These are phyloP conservation scores for Dysphania ambrosioides DNA, from an alignment of 148 eudicot species.

Conservation along the genomic window DNA sequence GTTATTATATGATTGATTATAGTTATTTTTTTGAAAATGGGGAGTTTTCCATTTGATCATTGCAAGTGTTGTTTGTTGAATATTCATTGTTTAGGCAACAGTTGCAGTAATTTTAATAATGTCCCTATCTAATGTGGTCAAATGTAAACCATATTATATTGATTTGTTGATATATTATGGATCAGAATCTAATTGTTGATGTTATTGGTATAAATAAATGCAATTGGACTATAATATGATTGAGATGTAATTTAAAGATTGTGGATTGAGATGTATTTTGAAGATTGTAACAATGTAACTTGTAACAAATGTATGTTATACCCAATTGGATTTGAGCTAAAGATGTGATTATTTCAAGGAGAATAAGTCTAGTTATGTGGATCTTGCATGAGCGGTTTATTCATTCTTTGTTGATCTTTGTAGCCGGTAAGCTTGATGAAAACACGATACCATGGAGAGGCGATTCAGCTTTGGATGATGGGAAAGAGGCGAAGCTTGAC, in stretches of 20 bases:
- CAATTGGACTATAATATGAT: not conserved
- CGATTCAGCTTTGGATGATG: constrained; percentile 76
- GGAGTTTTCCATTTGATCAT: not conserved
- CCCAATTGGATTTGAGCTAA: not conserved
- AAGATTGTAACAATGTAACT: no score
- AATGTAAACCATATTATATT: not conserved
- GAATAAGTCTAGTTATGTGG: not conserved
- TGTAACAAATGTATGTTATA: not conserved
- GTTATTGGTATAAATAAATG: not conserved
- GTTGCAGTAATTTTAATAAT: no score
- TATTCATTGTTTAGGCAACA: not conserved
- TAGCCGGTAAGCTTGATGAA: constrained; percentile 85
- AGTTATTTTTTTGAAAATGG: no score
- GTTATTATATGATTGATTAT: not conserved
- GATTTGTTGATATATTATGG: not conserved
- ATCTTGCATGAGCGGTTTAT: not conserved
- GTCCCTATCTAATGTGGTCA: no score
- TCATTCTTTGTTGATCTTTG: constrained; percentile 29
- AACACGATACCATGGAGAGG: constrained; percentile 87
- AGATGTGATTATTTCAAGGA: not conserved
- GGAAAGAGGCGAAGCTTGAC: constrained; percentile 61
- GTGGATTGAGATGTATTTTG: no score
- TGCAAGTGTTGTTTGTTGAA: not conserved
- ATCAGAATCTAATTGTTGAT: not conserved
- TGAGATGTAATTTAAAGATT: no score